These are phyloP conservation scores for Ceratobasidium sp. DNA, from an alignment of 1,284 basidiomycete genomes.

Conservation along the genomic window DNA sequence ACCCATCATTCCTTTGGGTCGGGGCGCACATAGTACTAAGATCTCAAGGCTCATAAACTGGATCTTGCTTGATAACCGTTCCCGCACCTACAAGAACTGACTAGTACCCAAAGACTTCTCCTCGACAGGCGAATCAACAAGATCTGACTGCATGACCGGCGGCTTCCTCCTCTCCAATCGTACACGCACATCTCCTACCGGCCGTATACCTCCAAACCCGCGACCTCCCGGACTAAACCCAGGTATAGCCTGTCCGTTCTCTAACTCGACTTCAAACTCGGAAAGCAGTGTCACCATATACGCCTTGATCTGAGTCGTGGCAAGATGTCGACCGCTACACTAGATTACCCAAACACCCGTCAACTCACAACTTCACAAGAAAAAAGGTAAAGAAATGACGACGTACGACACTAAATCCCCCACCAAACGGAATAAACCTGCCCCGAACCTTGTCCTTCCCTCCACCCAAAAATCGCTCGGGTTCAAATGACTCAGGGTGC, in stretches of 20 bases:
- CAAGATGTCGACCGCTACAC: constrained; percentile 41
- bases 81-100: background rate
- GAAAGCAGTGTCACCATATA: constrained; percentile 29
- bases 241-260: background rate
- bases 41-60: too few relatives aligned
- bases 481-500: constrained; percentile 31
- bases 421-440: constrained; percentile 40
- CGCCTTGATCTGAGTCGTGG: constrained; percentile 33
- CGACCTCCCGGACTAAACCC: constrained; percentile 24
- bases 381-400: too few relatives aligned
- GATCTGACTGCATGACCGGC: background rate
- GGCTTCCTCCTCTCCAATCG: background rate
- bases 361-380: background rate
- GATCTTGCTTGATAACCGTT: too few relatives aligned
- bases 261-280: constrained; percentile 22
- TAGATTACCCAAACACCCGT: background rate
- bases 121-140: background rate
- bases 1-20: too few relatives aligned
- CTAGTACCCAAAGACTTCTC: background rate
- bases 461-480: constrained; percentile 32
- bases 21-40: too few relatives aligned
- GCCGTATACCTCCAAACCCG: constrained; percentile 39
- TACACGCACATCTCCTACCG: constrained; percentile 27
- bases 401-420: constrained; percentile 37
- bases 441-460: constrained; percentile 14